A percentile compares a stretch with the other conserved stretches of the same genome.
Conservation (phyloP, 257 asterid genomes). For the Forsythia suspensa region DNA sequence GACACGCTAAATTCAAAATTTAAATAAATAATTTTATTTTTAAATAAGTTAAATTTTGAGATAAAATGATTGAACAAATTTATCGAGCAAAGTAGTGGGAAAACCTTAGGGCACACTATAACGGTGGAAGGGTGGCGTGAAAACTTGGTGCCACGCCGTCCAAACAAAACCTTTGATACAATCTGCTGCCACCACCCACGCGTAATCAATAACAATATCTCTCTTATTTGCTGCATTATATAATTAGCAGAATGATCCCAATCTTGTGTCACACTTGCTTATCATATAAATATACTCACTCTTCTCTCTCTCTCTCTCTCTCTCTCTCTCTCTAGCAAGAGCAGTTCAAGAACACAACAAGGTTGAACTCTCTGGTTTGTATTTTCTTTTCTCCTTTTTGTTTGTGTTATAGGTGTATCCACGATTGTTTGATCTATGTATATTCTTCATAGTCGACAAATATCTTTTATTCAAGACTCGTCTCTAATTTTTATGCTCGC, state of each 20-base stretch:
- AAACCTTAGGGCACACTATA: conserved; percentile 27
- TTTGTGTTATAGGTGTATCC: neutral
- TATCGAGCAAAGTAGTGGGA: neutral
- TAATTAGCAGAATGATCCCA: neutral
- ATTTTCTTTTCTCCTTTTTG: neutral
- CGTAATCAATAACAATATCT: conserved; percentile 55
- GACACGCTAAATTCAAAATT: neutral
- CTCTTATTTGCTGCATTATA: neutral
- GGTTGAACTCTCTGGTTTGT: neutral
- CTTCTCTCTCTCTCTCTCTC: conserved; percentile 21
- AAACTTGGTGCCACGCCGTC: conserved; percentile 81
- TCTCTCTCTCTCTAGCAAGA: conserved; percentile 13
- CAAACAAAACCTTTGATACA: conserved; percentile 60
- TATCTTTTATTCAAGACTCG: neutral
- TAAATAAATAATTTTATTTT: neutral
- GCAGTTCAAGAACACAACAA: conserved; percentile 17
- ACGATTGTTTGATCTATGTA: too few relatives aligned
- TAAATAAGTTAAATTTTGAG: neutral
- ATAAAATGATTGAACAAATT: neutral
- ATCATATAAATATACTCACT: conserved; percentile 20
- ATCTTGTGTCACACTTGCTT: conserved; percentile 16
- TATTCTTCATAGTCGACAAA: neutral
- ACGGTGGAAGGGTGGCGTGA: conserved; percentile 69
- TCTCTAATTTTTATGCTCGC: neutral
- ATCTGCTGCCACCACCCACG: conserved; percentile 73